These are phyloP conservation scores for Protea cynaroides DNA, from an alignment of 164 flowering plant species.

Conservation along the genomic window DNA sequence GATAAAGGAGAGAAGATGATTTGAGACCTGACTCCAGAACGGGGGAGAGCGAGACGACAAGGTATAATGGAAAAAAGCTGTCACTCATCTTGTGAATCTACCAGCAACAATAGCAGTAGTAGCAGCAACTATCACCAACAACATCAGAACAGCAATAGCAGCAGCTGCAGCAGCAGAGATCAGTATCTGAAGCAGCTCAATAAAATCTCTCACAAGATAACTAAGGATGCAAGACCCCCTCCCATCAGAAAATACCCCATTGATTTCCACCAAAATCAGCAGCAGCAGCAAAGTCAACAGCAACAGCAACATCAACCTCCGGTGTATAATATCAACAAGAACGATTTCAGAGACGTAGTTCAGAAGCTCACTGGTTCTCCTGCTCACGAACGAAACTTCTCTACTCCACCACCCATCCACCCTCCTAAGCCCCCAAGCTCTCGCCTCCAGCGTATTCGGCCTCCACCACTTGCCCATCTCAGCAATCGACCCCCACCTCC, in stretches of 20 bases:
- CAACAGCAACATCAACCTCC: constrained; percentile 70
- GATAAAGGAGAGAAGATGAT: not conserved
- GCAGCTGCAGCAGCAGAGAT: constrained; percentile 25
- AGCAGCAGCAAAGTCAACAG: constrained; percentile 10
- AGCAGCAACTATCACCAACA: too few species aligned
- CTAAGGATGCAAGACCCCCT: constrained; percentile 23
- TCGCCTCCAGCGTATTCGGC: constrained; percentile 85
- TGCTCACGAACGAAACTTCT: constrained; percentile 43
- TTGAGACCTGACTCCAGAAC: too few species aligned
- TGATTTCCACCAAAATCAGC: constrained; percentile 6
- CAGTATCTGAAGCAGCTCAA: constrained; percentile 47
- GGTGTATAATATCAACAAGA: constrained; percentile 87
- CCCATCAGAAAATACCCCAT: constrained; percentile 24
- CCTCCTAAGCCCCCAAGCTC: constrained; percentile 61
- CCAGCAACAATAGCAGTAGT: constrained; percentile 10
- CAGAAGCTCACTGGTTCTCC: constrained; percentile 95
- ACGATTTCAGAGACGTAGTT: constrained; percentile 85
- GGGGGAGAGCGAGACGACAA: not conserved
- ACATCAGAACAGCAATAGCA: not conserved
- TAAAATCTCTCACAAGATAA: constrained; percentile 65
- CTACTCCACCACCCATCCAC: constrained; percentile 46
- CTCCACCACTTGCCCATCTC: constrained; percentile 78
- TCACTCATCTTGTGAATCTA: constrained; percentile 20
- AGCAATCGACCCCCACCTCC: constrained; percentile 41
- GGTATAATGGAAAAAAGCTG: constrained; percentile 44